These are phyloP conservation scores for Fusarium zealandicum DNA, from an alignment of 2,329 filamentous ascomycete species.

Conservation along the genomic window DNA sequence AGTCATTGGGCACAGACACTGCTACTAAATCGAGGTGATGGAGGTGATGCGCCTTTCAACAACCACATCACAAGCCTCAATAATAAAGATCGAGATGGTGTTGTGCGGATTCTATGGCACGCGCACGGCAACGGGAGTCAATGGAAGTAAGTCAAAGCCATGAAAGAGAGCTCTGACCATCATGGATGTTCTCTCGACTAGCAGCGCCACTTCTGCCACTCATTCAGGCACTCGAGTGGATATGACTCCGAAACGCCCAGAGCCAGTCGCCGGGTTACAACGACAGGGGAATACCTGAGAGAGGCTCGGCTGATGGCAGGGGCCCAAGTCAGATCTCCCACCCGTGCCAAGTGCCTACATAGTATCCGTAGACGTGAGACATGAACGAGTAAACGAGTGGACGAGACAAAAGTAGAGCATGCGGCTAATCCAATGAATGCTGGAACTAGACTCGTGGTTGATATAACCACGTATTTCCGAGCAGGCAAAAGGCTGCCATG, in stretches of 20 bases:
- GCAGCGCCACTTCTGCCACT: constrained; percentile 27
- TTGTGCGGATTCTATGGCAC: too few relatives aligned
- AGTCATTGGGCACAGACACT: constrained; percentile 1
- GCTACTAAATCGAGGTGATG: constrained; percentile 8
- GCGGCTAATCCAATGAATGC: too few relatives aligned
- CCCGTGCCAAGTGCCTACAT: too few relatives aligned
- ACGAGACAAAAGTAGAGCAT: too few relatives aligned
- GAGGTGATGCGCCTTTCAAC: constrained; percentile 13
- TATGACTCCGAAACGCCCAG: constrained; percentile 11
- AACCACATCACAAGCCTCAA: constrained; percentile 3
- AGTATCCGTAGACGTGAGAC: too few relatives aligned
- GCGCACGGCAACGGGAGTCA: background rate
- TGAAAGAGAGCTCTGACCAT: background rate
- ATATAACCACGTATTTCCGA: too few relatives aligned
- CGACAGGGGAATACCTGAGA: too few relatives aligned
- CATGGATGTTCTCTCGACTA: constrained; percentile 3
- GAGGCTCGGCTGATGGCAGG: background rate
- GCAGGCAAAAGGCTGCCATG: too few relatives aligned
- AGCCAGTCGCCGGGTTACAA: background rate
- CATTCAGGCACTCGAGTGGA: constrained; percentile 14
- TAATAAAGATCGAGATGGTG: too few relatives aligned
- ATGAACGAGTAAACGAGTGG: too few relatives aligned
- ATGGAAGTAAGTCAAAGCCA: background rate
- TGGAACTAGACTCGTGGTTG: too few relatives aligned
- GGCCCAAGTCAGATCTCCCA: background rate